Evolutionary conservation across 768 basidiomycete species (phyloP).

Genomic region (Neoboletus subvelutipes): DNA sequence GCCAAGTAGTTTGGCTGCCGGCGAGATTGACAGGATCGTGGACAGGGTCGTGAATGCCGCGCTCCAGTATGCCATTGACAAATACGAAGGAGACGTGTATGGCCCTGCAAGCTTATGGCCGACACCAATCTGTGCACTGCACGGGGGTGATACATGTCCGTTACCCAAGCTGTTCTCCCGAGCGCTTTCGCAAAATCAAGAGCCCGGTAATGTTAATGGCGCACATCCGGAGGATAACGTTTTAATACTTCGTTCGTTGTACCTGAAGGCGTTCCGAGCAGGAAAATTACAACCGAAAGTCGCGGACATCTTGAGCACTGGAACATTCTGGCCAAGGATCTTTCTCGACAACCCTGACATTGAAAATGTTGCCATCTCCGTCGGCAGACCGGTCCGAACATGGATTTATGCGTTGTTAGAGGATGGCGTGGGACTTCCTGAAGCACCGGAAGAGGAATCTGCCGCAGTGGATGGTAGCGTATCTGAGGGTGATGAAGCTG

Average conservation of each 20-base stretch:
- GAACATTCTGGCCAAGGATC: conserved; percentile 67
- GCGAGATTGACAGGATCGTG: conserved; percentile 64
- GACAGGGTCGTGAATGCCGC: conserved; percentile 73
- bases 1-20: conserved; percentile 46
- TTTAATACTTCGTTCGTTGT: conserved; percentile 44
- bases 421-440: conserved; percentile 61
- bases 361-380: conserved; percentile 61
- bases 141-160: conserved; percentile 55
- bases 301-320: conserved; percentile 59
- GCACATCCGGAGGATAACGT: conserved; percentile 15
- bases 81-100: conserved; percentile 43
- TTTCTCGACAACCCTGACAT: conserved; percentile 79
- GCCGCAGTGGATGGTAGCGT: conserved; percentile 21
- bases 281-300: conserved; percentile 58
- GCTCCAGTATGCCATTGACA: conserved; percentile 74
- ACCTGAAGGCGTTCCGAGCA: conserved; percentile 61
- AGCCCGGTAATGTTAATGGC: conserved; percentile 21
- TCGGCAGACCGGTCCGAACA: conserved; percentile 59
- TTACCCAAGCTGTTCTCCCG: conserved; percentile 53
- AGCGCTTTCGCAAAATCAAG: conserved; percentile 20
- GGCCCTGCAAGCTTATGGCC: conserved; percentile 49
- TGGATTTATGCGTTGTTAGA: conserved; percentile 72
- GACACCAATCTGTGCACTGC: conserved; percentile 60
- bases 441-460: conserved; percentile 19
- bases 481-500: conserved; percentile 32